Base-by-base conservation (phyloP, 805 yeast species). In the Myxozyma neglecta region DNA sequence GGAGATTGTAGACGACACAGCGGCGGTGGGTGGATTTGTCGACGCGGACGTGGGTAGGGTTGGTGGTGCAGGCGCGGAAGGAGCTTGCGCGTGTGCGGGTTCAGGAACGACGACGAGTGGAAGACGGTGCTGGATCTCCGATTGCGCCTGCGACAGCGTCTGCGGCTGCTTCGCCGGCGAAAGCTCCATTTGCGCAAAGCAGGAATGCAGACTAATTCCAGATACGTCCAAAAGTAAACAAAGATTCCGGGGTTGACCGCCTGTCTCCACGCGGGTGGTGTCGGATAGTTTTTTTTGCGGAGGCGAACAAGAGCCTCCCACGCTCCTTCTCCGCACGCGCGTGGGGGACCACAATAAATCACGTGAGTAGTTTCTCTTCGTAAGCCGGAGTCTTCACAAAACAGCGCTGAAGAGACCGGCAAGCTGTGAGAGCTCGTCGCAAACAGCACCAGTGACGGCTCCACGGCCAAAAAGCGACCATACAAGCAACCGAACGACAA, bases 401-500 rank as follows among this genome's bases (percentile, higher is more conserved):
- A 52, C 56, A 52, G 29, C 40, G 34, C 24, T 24, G 29, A 52
- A 52, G 16, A 52, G 37, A 3, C 57, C 57, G 13, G 18, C 20
- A 10, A 54, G 13, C 45, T 45, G 16, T 18, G 52, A 20, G 29
- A 54, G 52, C 35, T 54, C 57, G 36, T 54, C 57, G 14, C 37
- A 39, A 10, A 54, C 52, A 39, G 35, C n/a, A 2, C 57, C 52
- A 10, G 52, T 52, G 32, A 45, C 52, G 18, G 16, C 29, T 6
- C 36, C 46, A 7, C 52, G 37, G 3, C 63, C 60, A 6, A 60
- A 46, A 39, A 52, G 46, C 46, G 46, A n/a, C 57, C 57, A 48
- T 9, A 62, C 63, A 16, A 62, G 40, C 40, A 34, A 10, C 47
- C 60, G 42, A 39, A 57, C 61, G 13, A 59, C 63, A 11, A 42